Conservation (phyloP, 306 rosid species). For the Datisca glomerata region DNA sequence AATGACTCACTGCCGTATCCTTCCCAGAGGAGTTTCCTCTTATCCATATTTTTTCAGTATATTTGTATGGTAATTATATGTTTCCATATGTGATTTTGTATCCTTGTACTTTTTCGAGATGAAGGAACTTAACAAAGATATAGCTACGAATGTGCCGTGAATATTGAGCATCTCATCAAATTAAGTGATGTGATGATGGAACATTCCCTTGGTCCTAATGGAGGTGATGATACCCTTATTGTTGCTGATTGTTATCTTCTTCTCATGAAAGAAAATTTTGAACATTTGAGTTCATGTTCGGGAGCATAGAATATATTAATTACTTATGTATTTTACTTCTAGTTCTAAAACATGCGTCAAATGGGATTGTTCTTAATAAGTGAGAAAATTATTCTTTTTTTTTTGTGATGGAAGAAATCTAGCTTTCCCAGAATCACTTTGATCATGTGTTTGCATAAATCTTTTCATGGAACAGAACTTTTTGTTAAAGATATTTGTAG, state of each 20-base stretch:
- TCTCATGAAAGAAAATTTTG: too few species aligned
- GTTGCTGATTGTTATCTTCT: neutral
- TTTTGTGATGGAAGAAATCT: too few species aligned
- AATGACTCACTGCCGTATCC: slow-evolving; percentile 92
- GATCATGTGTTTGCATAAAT: too few species aligned
- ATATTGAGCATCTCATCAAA: slow-evolving; percentile 74
- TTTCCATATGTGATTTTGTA: slow-evolving; percentile 5
- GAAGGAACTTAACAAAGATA: slow-evolving; percentile 13
- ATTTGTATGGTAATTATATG: neutral
- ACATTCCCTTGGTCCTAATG: slow-evolving; percentile 90
- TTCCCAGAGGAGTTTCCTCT: slow-evolving; percentile 4
- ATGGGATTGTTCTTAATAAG: too few species aligned
- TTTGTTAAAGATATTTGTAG: neutral
- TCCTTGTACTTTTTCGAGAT: too few species aligned
- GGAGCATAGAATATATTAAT: too few species aligned
- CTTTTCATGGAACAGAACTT: too few species aligned
- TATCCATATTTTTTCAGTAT: slow-evolving; percentile 1
- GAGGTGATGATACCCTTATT: slow-evolving; percentile 48
- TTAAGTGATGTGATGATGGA: slow-evolving; percentile 73
- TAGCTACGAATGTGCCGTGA: slow-evolving; percentile 80
- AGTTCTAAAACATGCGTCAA: too few species aligned
- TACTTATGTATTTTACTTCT: too few species aligned
- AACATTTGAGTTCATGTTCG: too few species aligned
- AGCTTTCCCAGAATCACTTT: too few species aligned
- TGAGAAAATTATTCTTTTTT: too few species aligned